Conservation (phyloP, 2,329 filamentous ascomycete genomes). For the Ceratocystis variospora region DNA sequence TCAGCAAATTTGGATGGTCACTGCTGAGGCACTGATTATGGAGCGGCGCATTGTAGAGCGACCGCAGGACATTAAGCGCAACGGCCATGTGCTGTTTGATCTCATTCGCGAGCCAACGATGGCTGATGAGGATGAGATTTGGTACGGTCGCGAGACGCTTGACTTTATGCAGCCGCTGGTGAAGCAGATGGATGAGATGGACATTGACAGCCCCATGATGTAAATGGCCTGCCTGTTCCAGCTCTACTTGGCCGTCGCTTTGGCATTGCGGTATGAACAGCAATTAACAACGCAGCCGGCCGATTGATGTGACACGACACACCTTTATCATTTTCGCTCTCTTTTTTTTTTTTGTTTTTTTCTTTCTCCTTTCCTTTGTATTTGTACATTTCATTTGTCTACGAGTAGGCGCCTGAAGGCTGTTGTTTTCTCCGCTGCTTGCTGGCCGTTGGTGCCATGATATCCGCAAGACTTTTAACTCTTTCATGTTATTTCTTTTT, state of each 20-base stretch:
- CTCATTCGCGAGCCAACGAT: constrained; percentile 49
- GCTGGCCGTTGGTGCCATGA: not conserved
- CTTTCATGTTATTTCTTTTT: not conserved
- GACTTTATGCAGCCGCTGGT: constrained; percentile 41
- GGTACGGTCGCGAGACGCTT: constrained; percentile 41
- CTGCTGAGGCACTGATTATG: constrained; percentile 48
- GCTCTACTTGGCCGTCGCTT: not conserved
- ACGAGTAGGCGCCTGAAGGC: not conserved
- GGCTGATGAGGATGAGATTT: constrained; percentile 48
- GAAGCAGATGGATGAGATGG: constrained; percentile 38
- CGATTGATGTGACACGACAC: not conserved
- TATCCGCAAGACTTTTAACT: not conserved
- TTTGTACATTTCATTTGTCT: not conserved
- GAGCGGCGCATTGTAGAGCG: constrained; percentile 45
- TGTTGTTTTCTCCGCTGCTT: not conserved
- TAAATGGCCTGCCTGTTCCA: constrained; percentile 1
- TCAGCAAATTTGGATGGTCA: constrained; percentile 48
- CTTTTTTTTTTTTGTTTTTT: constrained; percentile 7
- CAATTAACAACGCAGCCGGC: not conserved
- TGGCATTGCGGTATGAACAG: not conserved
- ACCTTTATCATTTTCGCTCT: not conserved
- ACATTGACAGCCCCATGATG: constrained; percentile 14
- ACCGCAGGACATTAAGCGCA: constrained; percentile 48
- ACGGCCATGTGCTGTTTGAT: constrained; percentile 47
- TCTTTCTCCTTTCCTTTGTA: constrained; percentile 2